A percentile compares a stretch with the other conserved stretches of the same genome.
These are phyloP conservation scores for Lactarius sp. DNA, from an alignment of 768 basidiomycete species.

Conservation along the genomic window DNA sequence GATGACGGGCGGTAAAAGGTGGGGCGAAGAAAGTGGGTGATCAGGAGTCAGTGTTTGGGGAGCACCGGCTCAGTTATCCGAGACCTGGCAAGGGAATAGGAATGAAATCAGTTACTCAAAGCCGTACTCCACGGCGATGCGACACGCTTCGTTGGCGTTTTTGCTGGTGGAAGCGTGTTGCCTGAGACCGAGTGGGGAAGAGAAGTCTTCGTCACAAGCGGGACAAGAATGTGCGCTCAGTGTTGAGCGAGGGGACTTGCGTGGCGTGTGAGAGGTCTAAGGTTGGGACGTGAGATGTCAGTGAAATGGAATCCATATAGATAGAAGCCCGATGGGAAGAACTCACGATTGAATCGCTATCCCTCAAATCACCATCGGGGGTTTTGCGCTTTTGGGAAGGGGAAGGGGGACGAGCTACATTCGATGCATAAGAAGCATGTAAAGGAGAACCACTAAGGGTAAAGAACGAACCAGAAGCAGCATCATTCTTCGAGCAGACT, in stretches of 20 bases:
- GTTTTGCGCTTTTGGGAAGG: conserved; percentile 25
- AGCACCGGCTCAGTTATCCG: background rate
- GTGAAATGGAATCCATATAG: conserved; percentile 12
- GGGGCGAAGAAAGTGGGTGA: background rate
- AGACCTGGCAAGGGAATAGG: background rate
- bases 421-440: conserved; percentile 3
- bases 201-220: conserved; percentile 67
- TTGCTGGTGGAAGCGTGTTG: conserved; percentile 51
- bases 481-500: conserved; percentile 40
- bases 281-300: conserved; percentile 4
- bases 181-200: conserved; percentile 51
- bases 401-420: conserved; percentile 9
- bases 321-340: conserved; percentile 2
- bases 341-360: conserved; percentile 13
- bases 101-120: conserved; percentile 43
- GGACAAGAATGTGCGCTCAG: conserved; percentile 54
- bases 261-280: conserved; percentile 18
- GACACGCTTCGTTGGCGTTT: conserved; percentile 61
- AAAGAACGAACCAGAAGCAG: conserved; percentile 11
- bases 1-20: background rate
- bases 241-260: conserved; percentile 23
- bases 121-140: conserved; percentile 67
- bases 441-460: background rate
- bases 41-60: background rate
- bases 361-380: conserved; percentile 18